Conservation (phyloP, 306 rosid genomes). For the Inga oerstediana region DNA sequence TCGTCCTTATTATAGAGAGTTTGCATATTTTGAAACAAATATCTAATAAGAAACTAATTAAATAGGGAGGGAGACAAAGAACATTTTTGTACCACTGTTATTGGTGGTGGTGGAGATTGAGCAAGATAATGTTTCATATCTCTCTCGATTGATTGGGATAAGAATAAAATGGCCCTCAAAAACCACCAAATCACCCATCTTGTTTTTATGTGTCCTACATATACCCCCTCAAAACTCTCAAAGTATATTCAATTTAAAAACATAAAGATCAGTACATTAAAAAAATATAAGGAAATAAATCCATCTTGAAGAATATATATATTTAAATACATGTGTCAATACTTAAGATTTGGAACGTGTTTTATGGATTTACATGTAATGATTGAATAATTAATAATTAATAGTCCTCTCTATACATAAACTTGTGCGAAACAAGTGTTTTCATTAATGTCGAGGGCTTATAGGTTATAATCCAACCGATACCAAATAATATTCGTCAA, state of each 20-base stretch:
- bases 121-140: background rate
- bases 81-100: background rate
- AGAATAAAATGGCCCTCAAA: conserved; percentile 27
- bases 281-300: too few species aligned
- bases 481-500: too few species aligned
- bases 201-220: background rate
- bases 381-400: background rate
- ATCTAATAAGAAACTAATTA: background rate
- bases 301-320: too few species aligned
- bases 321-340: background rate
- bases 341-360: background rate
- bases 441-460: background rate
- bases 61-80: background rate
- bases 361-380: background rate
- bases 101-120: conserved; percentile 12
- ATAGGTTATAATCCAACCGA: too few species aligned
- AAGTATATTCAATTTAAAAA: background rate
- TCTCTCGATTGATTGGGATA: background rate
- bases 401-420: background rate
- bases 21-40: background rate
- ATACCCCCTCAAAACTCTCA: background rate
- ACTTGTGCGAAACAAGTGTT: background rate
- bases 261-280: background rate
- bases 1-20: background rate
- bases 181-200: background rate